These are phyloP conservation scores for Magnolia sinica DNA, from an alignment of 164 flowering plant species.

Conservation along the genomic window DNA sequence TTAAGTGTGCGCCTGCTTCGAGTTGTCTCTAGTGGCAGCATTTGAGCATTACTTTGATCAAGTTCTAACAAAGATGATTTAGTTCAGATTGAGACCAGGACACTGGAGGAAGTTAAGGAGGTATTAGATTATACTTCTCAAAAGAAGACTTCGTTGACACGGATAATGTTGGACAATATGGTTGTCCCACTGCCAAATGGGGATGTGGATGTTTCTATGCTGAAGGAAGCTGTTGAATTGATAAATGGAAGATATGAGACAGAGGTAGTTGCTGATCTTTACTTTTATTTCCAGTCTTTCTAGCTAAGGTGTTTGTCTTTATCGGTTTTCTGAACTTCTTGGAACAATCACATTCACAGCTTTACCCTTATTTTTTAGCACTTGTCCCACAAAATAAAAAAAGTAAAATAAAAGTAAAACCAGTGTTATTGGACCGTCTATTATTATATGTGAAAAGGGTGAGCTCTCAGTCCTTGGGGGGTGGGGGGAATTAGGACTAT, in stretches of 20 bases:
- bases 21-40: neutral
- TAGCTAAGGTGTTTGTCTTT: neutral
- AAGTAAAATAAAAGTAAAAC: too few relatives aligned
- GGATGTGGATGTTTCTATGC: constrained; percentile 87
- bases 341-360: neutral
- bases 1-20: too few relatives aligned
- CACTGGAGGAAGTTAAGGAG: constrained; percentile 81
- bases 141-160: constrained; percentile 57
- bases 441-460: too few relatives aligned
- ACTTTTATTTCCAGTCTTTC: neutral
- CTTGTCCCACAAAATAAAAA: too few relatives aligned
- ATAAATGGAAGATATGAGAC: constrained; percentile 86
- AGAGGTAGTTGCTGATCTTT: constrained; percentile 51
- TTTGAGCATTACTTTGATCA: neutral
- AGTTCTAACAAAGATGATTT: neutral
- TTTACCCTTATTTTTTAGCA: too few relatives aligned
- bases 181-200: constrained; percentile 77
- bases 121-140: constrained; percentile 73
- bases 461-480: too few relatives aligned
- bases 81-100: constrained; percentile 85
- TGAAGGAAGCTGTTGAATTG: constrained; percentile 80
- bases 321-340: neutral
- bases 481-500: too few relatives aligned
- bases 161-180: constrained; percentile 98
- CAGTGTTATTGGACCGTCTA: too few relatives aligned